A percentile compares a stretch with the other conserved stretches of the same genome.
These are phyloP conservation scores for Aspergillus ochraceoroseus DNA, from an alignment of 2,329 filamentous ascomycete species.

Conservation along the genomic window DNA sequence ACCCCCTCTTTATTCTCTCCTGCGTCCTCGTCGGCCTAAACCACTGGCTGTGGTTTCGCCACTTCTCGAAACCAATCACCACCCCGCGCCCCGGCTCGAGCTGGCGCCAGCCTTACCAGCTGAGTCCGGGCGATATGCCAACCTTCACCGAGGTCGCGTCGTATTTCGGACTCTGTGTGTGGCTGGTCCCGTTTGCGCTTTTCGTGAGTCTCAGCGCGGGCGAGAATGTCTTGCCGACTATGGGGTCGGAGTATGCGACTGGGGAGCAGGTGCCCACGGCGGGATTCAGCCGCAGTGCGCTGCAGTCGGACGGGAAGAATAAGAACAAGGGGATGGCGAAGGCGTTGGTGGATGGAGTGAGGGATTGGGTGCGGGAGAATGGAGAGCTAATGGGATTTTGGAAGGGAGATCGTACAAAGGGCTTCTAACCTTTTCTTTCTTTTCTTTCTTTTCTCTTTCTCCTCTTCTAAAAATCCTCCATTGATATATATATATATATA, in stretches of 20 bases:
- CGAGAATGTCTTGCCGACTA: conserved; percentile 90
- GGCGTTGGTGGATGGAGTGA: conserved; percentile 55
- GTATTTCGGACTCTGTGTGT: conserved; percentile 94
- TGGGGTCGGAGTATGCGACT: conserved; percentile 70
- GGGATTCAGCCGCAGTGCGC: conserved; percentile 25
- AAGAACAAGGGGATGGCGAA: conserved; percentile 60
- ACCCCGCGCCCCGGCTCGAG: conserved; percentile 36
- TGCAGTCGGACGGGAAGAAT: conserved; percentile 37
- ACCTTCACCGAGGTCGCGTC: conserved; percentile 91
- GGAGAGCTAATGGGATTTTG: conserved; percentile 60
- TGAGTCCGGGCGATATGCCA: conserved; percentile 54
- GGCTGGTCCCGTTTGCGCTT: conserved; percentile 90
- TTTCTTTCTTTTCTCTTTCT: background rate
- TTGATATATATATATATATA: conserved; percentile 8
- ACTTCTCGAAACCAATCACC: conserved; percentile 67
- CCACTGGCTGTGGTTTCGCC: conserved; percentile 92
- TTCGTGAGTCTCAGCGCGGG: conserved; percentile 92
- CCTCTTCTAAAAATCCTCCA: too few relatives aligned
- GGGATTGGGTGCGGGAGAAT: conserved; percentile 58
- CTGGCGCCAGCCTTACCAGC: conserved; percentile 38
- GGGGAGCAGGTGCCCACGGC: conserved; percentile 40
- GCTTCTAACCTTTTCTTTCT: conserved; percentile 30
- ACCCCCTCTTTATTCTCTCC: conserved; percentile 79
- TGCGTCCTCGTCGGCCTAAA: conserved; percentile 82
- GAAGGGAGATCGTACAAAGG: conserved; percentile 54